Evolutionary conservation across 345 rosid species (phyloP).

Genomic region (Bruguiera sexangula): DNA sequence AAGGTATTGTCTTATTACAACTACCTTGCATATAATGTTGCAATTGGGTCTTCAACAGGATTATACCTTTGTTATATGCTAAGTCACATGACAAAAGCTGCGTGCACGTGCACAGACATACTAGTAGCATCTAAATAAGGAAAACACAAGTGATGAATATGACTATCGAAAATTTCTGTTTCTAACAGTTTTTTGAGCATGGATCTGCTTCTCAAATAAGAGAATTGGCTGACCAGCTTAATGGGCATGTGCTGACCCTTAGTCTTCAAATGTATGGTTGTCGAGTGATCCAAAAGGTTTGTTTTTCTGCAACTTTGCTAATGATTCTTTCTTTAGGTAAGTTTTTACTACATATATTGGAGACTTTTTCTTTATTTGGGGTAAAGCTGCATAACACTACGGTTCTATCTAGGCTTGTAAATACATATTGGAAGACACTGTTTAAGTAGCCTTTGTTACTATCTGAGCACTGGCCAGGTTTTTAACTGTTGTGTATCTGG

Average conservation of each 20-base stretch:
- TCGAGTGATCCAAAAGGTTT: slow-evolving; percentile 94
- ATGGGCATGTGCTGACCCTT: slow-evolving; percentile 74
- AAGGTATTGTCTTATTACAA: slow-evolving; percentile 47
- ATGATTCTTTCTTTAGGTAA: not conserved
- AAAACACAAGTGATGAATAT: not conserved
- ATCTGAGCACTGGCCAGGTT: too few relatives aligned
- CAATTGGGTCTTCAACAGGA: not conserved
- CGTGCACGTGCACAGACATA: not conserved
- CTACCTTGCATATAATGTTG: slow-evolving; percentile 2
- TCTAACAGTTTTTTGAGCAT: slow-evolving; percentile 88
- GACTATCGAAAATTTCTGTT: not conserved
- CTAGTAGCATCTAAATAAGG: not conserved
- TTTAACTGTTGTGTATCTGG: too few relatives aligned
- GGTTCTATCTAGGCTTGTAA: too few relatives aligned
- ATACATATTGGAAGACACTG: too few relatives aligned
- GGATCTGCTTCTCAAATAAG: slow-evolving; percentile 79
- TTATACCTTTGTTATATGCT: slow-evolving; percentile 1
- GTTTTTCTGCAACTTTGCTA: not conserved
- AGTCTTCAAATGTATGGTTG: slow-evolving; percentile 99
- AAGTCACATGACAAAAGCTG: not conserved
- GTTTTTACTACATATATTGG: too few relatives aligned
- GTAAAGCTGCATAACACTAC: too few relatives aligned
- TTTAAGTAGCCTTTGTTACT: too few relatives aligned
- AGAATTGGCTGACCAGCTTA: slow-evolving; percentile 76
- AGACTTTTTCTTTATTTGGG: too few relatives aligned